Percentiles rank a stretch among this genome's conserved stretches.
Evolutionary conservation across 2,329 filamentous ascomycete genomes (phyloP).

Genomic region (Niveomyces coronatus): DNA sequence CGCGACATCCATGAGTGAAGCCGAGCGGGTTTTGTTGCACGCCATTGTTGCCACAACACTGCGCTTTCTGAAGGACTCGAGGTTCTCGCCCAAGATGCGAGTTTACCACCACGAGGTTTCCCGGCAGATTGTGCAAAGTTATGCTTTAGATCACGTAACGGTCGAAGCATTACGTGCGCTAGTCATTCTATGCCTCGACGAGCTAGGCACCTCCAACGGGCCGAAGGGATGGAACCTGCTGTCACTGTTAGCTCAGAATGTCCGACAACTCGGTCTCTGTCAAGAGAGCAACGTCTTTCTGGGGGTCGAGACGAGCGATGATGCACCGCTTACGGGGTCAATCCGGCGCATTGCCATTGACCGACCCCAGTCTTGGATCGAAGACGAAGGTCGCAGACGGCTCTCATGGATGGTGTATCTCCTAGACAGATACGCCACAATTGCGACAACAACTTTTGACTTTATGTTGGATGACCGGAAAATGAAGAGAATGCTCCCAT

Average conservation of each 20-base stretch:
- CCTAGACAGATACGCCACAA: slow-evolving; percentile 32
- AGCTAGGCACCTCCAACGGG: slow-evolving; percentile 32
- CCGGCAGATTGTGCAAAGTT: slow-evolving; percentile 29
- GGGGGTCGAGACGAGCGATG: slow-evolving; percentile 20
- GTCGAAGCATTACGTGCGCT: slow-evolving; percentile 29
- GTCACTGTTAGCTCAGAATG: slow-evolving; percentile 27
- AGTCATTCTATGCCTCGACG: slow-evolving; percentile 31
- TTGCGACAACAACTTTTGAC: slow-evolving; percentile 30
- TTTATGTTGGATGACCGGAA: slow-evolving; percentile 30
- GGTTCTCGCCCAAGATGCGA: slow-evolving; percentile 26
- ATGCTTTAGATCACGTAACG: slow-evolving; percentile 31
- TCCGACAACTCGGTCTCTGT: slow-evolving; percentile 28
- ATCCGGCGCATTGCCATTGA: slow-evolving; percentile 24
- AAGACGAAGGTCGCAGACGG: slow-evolving; percentile 32
- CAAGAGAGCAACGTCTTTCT: slow-evolving; percentile 30
- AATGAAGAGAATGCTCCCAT: slow-evolving; percentile 31
- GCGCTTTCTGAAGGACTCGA: slow-evolving; percentile 30
- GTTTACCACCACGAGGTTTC: slow-evolving; percentile 29
- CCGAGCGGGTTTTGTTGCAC: slow-evolving; percentile 30
- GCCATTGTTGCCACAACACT: slow-evolving; percentile 34
- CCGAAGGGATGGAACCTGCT: slow-evolving; percentile 32
- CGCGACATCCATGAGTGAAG: slow-evolving; percentile 27
- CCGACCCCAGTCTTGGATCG: slow-evolving; percentile 32
- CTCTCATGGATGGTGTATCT: slow-evolving; percentile 36
- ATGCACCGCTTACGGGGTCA: slow-evolving; percentile 23